Evolutionary conservation across 2,329 filamentous ascomycete genomes (phyloP), one percentile per base, ranked within the genome.

Genomic region (Aspergillus pseudoglaucus): DNA sequence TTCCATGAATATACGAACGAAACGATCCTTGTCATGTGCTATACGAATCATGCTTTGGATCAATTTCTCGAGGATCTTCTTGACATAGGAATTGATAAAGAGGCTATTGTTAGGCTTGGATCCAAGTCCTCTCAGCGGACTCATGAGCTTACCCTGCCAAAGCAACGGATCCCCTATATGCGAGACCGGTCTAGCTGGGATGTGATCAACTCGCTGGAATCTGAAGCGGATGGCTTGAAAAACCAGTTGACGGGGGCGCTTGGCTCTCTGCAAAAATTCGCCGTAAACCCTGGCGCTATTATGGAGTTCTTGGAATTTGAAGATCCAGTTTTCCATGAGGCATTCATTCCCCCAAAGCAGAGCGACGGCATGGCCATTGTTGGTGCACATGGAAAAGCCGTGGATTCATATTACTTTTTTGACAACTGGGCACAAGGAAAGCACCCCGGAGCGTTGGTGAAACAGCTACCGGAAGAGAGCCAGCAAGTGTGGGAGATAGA

Each of bases 41-140:
- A 81, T 48, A 88, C 84, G 0, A 85, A 87, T 45, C 83, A 86
- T 53, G 81, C 82, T 0, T 64, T 84, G 0, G 81, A 85, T 45
- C 75, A 88, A 61, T 83, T 87, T 42, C 62, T 87, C 0, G 78
- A 82, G 50, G 84, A 88, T 37, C 61, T 88, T 0, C 65, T 82
- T 3, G 68, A 80, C 1, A 77, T 81, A 27, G 82, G 82, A 0
- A 80, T 88, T 6, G 55, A 71, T 0, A 1, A 53, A 0, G 41
- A 59, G 0, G 33, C 56, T 0, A 84, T 88, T 47, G 76, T 85
- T 0, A 76, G 86, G 0, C 69, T 89, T 0, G 85, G 85, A 0
- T 76, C 75, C 0, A 86, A 86, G 51, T 78, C 59, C 0, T 81
- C 75, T 0, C 22, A 58, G 0, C 61, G 64, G 3, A 87, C 82